Percentiles rank a stretch among this genome's conserved stretches.
These are phyloP conservation scores for peach (Prunus persica) DNA, from an alignment of 306 rosid species.

Conservation along the genomic window Prunus_persica_NCBIv2 NC_034009.1:9654501-9655000, in stretches of 20 bases:
- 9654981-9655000: conserved; percentile 77
- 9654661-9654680: conserved; percentile 62
- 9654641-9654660: conserved; percentile 71
- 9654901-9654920: not conserved
- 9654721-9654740: conserved; percentile 79
- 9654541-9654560: conserved; percentile 48
- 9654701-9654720: conserved; percentile 49
- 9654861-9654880: conserved; percentile 75
- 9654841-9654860: conserved; percentile 82
- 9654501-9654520: conserved; percentile 53
- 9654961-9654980: conserved; percentile 17
- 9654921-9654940: not conserved
- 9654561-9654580: conserved; percentile 48
- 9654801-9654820: conserved; percentile 87
- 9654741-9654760: conserved; percentile 83
- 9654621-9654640: conserved; percentile 88
- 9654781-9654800: conserved; percentile 54
- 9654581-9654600: conserved; percentile 44
- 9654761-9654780: conserved; percentile 74
- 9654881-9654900: too few species aligned
- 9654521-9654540: conserved; percentile 60
- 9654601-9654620: conserved; percentile 76
- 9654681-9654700: conserved; percentile 64
- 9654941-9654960: not conserved
- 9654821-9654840: conserved; percentile 90